A percentile compares a stretch with the other conserved stretches of the same genome.
Evolutionary conservation across 257 asterid species (phyloP).

Genomic region (Scutellaria barbata): DNA sequence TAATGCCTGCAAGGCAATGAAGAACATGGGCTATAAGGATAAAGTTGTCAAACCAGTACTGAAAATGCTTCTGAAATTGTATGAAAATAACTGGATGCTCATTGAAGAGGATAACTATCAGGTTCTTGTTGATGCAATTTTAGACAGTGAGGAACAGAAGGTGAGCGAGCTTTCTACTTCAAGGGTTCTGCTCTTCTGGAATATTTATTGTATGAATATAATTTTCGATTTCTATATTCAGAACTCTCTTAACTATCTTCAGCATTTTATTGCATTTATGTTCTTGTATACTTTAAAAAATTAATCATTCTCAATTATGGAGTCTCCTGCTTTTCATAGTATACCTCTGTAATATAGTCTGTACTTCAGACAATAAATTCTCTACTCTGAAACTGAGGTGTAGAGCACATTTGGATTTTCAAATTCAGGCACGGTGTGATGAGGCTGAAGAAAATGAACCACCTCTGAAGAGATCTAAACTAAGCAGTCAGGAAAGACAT

Average conservation of each 20-base stretch:
- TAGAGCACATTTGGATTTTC: background rate
- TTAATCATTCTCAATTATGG: background rate
- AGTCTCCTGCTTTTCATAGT: background rate
- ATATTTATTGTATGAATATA: background rate
- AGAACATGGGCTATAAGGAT: slow-evolving; percentile 39
- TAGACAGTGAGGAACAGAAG: slow-evolving; percentile 46
- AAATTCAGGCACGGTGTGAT: slow-evolving; percentile 11
- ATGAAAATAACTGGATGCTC: slow-evolving; percentile 47
- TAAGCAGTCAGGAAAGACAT: slow-evolving; percentile 30
- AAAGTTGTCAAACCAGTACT: slow-evolving; percentile 48
- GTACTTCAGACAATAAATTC: slow-evolving; percentile 1
- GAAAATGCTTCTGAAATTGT: slow-evolving; percentile 38
- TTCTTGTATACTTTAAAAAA: background rate
- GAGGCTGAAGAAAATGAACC: slow-evolving; percentile 45
- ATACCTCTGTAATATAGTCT: background rate
- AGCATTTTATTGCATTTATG: background rate
- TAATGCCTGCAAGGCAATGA: slow-evolving; percentile 53
- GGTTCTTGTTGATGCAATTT: slow-evolving; percentile 50
- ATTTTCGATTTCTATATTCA: background rate
- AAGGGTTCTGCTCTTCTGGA: background rate
- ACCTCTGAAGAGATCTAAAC: slow-evolving; percentile 37
- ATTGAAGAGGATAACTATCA: slow-evolving; percentile 50
- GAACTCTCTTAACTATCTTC: background rate
- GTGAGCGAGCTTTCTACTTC: slow-evolving; percentile 35
- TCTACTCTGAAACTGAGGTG: background rate